Conservation (phyloP, 164 flowering plant species). For the Litsea cubeba region DNA sequence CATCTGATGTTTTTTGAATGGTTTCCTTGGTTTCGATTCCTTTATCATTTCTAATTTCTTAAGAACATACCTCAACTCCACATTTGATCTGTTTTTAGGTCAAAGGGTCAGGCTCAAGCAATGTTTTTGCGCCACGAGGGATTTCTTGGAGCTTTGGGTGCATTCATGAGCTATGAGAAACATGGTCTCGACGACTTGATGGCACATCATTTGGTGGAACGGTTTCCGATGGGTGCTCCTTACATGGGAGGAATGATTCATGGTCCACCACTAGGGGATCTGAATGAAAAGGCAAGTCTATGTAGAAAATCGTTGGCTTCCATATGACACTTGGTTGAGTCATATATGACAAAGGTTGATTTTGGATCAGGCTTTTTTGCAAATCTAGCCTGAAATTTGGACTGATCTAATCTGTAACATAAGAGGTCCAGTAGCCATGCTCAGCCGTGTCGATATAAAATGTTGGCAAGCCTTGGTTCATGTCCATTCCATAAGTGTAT, state of each 20-base stretch:
- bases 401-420: neutral
- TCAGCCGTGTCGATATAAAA: too few species aligned
- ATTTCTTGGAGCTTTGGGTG: slow-evolving; percentile 95
- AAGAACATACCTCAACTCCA: neutral
- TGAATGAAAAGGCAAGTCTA: slow-evolving; percentile 84
- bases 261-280: slow-evolving; percentile 87
- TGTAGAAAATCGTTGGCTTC: neutral
- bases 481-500: too few species aligned
- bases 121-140: slow-evolving; percentile 99
- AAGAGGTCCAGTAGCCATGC: too few species aligned
- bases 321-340: neutral
- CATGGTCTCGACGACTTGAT: slow-evolving; percentile 95
- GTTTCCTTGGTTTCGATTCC: neutral
- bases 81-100: slow-evolving; percentile 43
- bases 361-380: neutral
- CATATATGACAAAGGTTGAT: neutral
- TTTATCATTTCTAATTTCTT: neutral
- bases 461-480: too few species aligned
- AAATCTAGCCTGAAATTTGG: too few species aligned
- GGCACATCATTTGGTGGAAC: slow-evolving; percentile 97
- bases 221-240: slow-evolving; percentile 99
- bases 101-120: slow-evolving; percentile 82
- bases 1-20: neutral
- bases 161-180: slow-evolving; percentile 97
- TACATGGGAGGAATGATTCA: slow-evolving; percentile 88